Conservation (phyloP, 192 early-diverging fungal genomes). For the Umbelopsis sp. region DNA sequence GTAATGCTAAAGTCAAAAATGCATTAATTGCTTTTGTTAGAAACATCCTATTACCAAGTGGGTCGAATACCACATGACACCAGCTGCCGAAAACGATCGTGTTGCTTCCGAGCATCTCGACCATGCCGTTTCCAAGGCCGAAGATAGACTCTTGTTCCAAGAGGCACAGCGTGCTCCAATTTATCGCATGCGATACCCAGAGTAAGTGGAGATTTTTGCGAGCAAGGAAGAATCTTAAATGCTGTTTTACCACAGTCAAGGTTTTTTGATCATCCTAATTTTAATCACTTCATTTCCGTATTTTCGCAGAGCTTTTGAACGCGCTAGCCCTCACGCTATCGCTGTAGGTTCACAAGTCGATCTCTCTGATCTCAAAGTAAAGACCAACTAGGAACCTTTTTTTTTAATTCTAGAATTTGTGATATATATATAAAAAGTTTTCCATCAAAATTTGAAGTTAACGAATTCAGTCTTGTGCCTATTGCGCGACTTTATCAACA, state of each 20-base stretch:
- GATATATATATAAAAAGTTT: conserved; percentile 9
- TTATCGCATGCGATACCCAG: conserved; percentile 39
- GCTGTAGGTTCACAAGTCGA: conserved; percentile 27
- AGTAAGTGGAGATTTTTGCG: conserved; percentile 28
- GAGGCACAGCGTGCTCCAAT: conserved; percentile 36
- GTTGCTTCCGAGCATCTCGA: conserved; percentile 24
- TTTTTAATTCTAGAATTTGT: conserved; percentile 1
- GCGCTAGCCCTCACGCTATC: conserved; percentile 31
- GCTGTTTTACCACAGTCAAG: neutral
- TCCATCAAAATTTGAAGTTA: too few relatives aligned
- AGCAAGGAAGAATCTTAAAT: neutral
- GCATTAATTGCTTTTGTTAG: neutral
- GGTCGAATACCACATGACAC: conserved; percentile 40
- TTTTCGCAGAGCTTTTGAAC: conserved; percentile 30
- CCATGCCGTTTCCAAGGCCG: conserved; percentile 18
- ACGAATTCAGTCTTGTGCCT: too few relatives aligned
- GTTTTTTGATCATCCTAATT: neutral
- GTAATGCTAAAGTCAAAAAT: neutral
- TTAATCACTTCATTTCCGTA: neutral
- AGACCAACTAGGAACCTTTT: conserved; percentile 16
- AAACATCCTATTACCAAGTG: conserved; percentile 41
- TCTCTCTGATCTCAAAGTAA: conserved; percentile 35
- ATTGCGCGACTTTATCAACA: too few relatives aligned
- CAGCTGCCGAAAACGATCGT: conserved; percentile 27
- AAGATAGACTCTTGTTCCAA: conserved; percentile 35